These are phyloP conservation scores for Ustilago shanxiensis DNA, from an alignment of 1,284 basidiomycete genomes.

Conservation along the genomic window DNA sequence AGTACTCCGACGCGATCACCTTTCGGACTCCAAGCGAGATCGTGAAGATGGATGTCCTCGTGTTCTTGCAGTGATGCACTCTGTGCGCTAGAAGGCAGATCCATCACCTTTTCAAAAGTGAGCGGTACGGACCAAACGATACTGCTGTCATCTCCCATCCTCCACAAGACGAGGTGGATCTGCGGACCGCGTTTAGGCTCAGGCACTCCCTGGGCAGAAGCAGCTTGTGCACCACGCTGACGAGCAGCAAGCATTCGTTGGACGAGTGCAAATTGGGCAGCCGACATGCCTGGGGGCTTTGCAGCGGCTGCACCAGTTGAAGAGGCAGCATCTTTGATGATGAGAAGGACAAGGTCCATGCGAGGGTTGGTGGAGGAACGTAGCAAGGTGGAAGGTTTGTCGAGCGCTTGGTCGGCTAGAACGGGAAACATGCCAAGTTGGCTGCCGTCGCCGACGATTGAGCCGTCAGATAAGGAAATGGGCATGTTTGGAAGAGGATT, in stretches of 20 bases:
- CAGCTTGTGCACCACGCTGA: slow-evolving; percentile 37
- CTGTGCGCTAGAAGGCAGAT: slow-evolving; percentile 1
- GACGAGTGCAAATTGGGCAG: slow-evolving; percentile 44
- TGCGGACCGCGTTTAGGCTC: slow-evolving; percentile 49
- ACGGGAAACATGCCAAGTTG: slow-evolving; percentile 44
- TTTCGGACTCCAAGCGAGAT: slow-evolving; percentile 44
- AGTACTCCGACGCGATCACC: slow-evolving; percentile 47
- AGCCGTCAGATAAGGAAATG: slow-evolving; percentile 30
- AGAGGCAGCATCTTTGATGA: slow-evolving; percentile 37
- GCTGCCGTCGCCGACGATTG: slow-evolving; percentile 43
- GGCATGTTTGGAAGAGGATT: slow-evolving; percentile 14
- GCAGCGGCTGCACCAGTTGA: slow-evolving; percentile 15
- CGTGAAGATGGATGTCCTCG: slow-evolving; percentile 43
- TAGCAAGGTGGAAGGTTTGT: slow-evolving; percentile 35
- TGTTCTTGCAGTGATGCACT: slow-evolving; percentile 35
- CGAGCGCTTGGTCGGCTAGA: slow-evolving; percentile 36
- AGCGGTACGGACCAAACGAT: slow-evolving; percentile 39
- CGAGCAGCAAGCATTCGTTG: slow-evolving; percentile 50
- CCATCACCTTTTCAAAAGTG: slow-evolving; percentile 37
- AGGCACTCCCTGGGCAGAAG: slow-evolving; percentile 13
- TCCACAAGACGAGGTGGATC: slow-evolving; percentile 44
- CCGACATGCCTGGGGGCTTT: slow-evolving; percentile 42
- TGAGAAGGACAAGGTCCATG: slow-evolving; percentile 52
- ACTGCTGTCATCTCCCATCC: slow-evolving; percentile 46
- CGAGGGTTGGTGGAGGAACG: slow-evolving; percentile 47